These are phyloP conservation scores for Fonsecaea monophora DNA, from an alignment of 2,329 filamentous ascomycete genomes.

Conservation along the genomic window DNA sequence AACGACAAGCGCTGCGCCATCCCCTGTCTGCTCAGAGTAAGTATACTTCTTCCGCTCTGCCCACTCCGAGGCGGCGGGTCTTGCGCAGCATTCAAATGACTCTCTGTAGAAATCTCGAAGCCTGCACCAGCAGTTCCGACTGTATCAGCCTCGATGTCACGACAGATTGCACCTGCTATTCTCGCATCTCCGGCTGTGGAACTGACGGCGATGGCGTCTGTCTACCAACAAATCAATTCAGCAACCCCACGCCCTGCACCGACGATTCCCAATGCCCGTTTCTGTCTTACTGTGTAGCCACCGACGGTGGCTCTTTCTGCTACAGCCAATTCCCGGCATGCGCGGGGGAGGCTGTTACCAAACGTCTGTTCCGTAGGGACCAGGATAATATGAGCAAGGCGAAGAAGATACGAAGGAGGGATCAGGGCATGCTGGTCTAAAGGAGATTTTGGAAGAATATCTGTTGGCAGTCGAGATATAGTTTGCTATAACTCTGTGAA, in stretches of 20 bases:
- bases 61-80: background rate
- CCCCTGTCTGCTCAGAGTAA: background rate
- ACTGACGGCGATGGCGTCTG: background rate
- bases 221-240: background rate
- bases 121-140: slow-evolving; percentile 1
- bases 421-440: background rate
- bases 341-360: background rate
- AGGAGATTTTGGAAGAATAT: background rate
- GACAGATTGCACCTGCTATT: slow-evolving; percentile 3
- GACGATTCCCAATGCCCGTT: background rate
- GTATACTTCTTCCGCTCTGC: background rate
- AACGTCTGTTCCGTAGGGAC: background rate
- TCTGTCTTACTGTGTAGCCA: background rate
- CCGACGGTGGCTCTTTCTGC: background rate
- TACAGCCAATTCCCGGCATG: background rate
- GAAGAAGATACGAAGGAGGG: background rate
- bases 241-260: background rate
- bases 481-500: background rate
- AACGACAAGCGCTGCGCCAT: background rate
- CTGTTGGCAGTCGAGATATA: too few species aligned
- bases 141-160: background rate
- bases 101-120: background rate
- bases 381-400: background rate
- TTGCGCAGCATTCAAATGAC: background rate
- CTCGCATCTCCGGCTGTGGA: background rate